Percentiles rank a stretch among this genome's conserved stretches.
phyloP scores from a whole-genome alignment of 2,329 filamentous ascomycete genomes.

The Aspergillus sergii region DNA sequence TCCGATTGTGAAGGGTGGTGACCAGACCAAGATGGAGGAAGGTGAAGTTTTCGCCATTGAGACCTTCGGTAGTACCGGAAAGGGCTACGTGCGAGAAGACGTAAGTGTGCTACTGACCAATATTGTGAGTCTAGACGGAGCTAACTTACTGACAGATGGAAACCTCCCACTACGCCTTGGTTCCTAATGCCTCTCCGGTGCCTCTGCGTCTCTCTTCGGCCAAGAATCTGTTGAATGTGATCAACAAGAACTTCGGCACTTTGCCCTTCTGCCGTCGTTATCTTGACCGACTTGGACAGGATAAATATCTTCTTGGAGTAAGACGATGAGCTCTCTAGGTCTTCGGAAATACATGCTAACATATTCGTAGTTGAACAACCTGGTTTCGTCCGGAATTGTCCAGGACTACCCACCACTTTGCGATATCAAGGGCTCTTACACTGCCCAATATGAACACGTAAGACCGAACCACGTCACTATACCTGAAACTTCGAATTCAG shows the following conservation, averaged over 20 bases:
- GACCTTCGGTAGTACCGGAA: constrained; percentile 92
- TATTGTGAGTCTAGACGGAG: not conserved
- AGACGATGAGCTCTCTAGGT: constrained; percentile 34
- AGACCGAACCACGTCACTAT: constrained; percentile 44
- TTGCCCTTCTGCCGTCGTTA: constrained; percentile 89
- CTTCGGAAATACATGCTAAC: constrained; percentile 8
- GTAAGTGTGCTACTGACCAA: constrained; percentile 51
- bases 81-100: constrained; percentile 83
- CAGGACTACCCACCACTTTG: constrained; percentile 87
- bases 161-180: constrained; percentile 83
- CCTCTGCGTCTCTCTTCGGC: constrained; percentile 78
- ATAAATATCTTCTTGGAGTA: constrained; percentile 90
- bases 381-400: constrained; percentile 80
- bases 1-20: constrained; percentile 85
- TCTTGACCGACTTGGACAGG: constrained; percentile 87
- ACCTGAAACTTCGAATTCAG: not conserved
- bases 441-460: constrained; percentile 92
- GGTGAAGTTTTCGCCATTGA: constrained; percentile 94
- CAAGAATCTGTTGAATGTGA: constrained; percentile 81
- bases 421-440: constrained; percentile 93
- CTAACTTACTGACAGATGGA: constrained; percentile 58
- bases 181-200: constrained; percentile 71
- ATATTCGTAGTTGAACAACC: constrained; percentile 70
- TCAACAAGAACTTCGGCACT: constrained; percentile 96
- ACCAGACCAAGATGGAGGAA: constrained; percentile 96